Conservation (phyloP, 2,329 filamentous ascomycete species). For the Hypoxylon sp. region DNA sequence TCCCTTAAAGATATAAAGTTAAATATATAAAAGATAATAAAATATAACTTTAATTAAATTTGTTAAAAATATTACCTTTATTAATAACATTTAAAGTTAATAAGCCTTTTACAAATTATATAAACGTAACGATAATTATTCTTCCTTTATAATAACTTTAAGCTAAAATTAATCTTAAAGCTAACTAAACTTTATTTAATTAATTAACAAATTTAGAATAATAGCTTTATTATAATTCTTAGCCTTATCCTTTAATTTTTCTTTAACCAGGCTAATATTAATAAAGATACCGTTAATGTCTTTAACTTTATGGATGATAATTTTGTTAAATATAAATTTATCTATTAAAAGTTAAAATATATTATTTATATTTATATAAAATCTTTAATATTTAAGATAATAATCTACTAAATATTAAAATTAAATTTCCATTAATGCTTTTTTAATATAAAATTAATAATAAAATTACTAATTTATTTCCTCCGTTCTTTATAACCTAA, state of each 20-base stretch:
- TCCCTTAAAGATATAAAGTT: not conserved
- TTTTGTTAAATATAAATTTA: not conserved
- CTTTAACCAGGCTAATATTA: not conserved
- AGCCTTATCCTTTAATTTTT: not conserved
- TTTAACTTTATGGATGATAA: constrained; percentile 1
- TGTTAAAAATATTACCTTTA: not conserved
- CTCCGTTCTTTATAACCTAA: not conserved
- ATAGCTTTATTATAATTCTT: not conserved
- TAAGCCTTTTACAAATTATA: not conserved
- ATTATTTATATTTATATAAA: not conserved
- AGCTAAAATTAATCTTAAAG: not conserved
- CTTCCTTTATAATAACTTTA: not conserved
- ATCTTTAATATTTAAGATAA: not conserved
- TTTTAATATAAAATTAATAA: not conserved
- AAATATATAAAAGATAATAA: not conserved
- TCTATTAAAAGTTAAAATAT: not conserved
- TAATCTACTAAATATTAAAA: not conserved
- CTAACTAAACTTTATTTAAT: not conserved
- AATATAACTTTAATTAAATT: not conserved
- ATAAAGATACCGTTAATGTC: not conserved
- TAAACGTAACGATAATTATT: not conserved
- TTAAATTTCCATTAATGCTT: not conserved
- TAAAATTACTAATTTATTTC: not conserved
- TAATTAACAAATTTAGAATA: not conserved
- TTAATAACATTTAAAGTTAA: not conserved